A percentile compares a stretch with the other conserved stretches of the same genome.
Evolutionary conservation across 2,329 filamentous ascomycete genomes (phyloP).

Genomic region (Cladophialophora carrionii): DNA sequence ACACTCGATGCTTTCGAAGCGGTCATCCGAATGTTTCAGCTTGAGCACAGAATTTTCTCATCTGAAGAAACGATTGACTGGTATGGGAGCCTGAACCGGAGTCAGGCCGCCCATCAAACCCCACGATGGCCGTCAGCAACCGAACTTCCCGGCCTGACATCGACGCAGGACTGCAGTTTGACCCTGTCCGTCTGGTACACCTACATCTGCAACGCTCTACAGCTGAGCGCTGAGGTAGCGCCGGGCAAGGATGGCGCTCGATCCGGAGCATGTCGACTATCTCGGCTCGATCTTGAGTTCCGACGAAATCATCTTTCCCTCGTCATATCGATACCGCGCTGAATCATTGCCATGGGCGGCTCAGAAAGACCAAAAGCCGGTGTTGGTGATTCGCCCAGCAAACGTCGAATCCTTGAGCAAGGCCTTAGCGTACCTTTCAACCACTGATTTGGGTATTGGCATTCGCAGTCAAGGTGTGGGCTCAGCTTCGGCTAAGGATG

Average conservation of each 20-base stretch:
- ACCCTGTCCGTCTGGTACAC: neutral
- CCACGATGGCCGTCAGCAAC: neutral
- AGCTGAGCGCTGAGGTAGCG: neutral
- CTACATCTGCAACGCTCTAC: neutral
- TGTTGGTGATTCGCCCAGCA: constrained; percentile 7
- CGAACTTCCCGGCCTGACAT: neutral
- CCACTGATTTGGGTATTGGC: constrained; percentile 7
- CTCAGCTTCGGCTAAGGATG: constrained; percentile 16
- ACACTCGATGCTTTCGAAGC: neutral
- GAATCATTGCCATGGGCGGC: constrained; percentile 11
- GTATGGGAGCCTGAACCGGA: neutral
- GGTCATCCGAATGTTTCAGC: neutral
- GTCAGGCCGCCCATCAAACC: neutral
- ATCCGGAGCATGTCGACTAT: neutral
- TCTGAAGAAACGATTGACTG: neutral
- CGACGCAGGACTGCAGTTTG: neutral
- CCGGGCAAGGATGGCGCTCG: neutral
- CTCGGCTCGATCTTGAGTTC: constrained; percentile 6
- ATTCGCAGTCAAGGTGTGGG: constrained; percentile 13
- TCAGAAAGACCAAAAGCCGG: constrained; percentile 11
- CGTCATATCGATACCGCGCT: constrained; percentile 1
- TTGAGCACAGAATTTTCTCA: neutral
- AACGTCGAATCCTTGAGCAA: constrained; percentile 13
- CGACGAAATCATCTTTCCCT: constrained; percentile 2
- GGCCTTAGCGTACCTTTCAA: constrained; percentile 8